Percentiles rank a stretch among this genome's conserved stretches.
These are phyloP conservation scores for Marasmius sp. DNA, from an alignment of 1,284 basidiomycete species.

Conservation along the genomic window DNA sequence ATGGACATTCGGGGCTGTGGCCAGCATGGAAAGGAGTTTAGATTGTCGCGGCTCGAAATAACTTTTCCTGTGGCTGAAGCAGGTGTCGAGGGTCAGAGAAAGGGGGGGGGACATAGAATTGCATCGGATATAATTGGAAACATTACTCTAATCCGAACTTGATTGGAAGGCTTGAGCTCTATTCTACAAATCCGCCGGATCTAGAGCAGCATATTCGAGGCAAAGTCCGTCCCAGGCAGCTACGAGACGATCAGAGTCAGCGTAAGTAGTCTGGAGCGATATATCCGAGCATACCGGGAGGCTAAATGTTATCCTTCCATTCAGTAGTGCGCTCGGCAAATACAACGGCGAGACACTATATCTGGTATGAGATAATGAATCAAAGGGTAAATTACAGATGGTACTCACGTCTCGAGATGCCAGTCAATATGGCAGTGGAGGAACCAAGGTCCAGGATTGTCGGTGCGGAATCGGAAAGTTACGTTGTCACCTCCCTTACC, in stretches of 20 bases:
- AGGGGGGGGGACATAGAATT: too few species aligned
- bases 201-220: neutral
- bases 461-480: slow-evolving; percentile 39
- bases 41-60: too few species aligned
- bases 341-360: neutral
- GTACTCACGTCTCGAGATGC: slow-evolving; percentile 38
- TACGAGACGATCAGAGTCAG: neutral
- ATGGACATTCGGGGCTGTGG: too few species aligned
- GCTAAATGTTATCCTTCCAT: neutral
- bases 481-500: slow-evolving; percentile 29
- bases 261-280: neutral
- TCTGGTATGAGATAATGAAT: neutral
- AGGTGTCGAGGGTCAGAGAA: too few species aligned
- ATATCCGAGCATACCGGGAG: neutral
- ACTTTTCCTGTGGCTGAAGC: too few species aligned
- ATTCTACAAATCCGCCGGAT: neutral
- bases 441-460: slow-evolving; percentile 51
- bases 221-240: neutral
- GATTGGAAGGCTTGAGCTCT: too few species aligned
- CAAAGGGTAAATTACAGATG: neutral
- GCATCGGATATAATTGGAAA: too few species aligned
- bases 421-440: slow-evolving; percentile 41
- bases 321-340: neutral
- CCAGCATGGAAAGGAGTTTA: too few species aligned
- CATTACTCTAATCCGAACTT: too few species aligned